These are phyloP conservation scores for Podospora anserina DNA, from an alignment of 495 filamentous ascomycete genomes.

Conservation along the genomic window DNA sequence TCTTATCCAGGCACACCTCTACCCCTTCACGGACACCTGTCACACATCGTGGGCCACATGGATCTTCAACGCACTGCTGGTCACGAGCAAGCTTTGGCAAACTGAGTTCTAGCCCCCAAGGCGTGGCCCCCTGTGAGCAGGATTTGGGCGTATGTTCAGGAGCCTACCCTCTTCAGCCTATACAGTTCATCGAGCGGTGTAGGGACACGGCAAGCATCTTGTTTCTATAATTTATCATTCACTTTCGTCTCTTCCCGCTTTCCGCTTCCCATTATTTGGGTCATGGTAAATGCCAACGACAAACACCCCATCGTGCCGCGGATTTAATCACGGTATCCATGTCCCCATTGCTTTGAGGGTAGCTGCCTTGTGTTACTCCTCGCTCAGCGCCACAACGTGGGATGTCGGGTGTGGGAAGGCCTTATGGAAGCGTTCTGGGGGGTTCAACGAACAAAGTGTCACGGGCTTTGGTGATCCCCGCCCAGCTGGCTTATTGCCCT, in stretches of 20 bases:
- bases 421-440: neutral
- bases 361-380: constrained; percentile 19
- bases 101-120: neutral
- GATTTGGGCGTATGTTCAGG: neutral
- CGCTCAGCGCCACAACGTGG: constrained; percentile 16
- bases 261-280: neutral
- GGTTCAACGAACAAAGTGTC: neutral
- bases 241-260: constrained; percentile 6
- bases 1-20: neutral
- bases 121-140: neutral
- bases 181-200: neutral
- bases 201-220: neutral
- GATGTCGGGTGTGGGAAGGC: constrained; percentile 5
- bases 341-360: constrained; percentile 8
- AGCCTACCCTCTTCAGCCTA: neutral
- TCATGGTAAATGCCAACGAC: constrained; percentile 9
- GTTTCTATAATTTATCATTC: neutral
- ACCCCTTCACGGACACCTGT: neutral
- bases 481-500: neutral
- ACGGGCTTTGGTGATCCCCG: neutral
- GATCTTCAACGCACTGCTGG: neutral
- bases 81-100: neutral
- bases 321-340: constrained; percentile 12
- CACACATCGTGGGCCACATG: neutral
- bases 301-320: constrained; percentile 2